phyloP scores from a whole-genome alignment of 768 basidiomycete genomes.

The Suillus cothurnatus region DNA sequence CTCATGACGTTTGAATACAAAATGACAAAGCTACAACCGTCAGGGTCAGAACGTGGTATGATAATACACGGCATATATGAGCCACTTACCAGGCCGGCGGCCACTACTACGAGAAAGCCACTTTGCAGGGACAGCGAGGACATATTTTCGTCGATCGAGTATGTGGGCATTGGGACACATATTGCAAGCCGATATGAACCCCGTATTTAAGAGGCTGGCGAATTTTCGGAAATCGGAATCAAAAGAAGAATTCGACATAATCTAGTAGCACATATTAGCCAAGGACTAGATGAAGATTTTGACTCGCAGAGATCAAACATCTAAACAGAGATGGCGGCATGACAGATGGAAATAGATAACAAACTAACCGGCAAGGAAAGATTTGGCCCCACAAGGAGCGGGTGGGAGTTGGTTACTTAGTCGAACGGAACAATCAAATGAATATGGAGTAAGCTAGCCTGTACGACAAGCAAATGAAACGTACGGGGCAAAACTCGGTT shows the following conservation, averaged over 20 bases:
- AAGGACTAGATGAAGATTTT: constrained; percentile 27
- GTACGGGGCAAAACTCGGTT: constrained; percentile 33
- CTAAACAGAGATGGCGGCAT: constrained; percentile 2
- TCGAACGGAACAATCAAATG: constrained; percentile 26
- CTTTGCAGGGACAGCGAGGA: constrained; percentile 20
- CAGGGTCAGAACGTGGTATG: constrained; percentile 13
- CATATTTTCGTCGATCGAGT: constrained; percentile 21
- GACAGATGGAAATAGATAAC: constrained; percentile 22
- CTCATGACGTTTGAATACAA: constrained; percentile 35
- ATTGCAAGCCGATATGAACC: constrained; percentile 24
- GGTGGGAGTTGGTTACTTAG: constrained; percentile 15
- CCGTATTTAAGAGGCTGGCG: constrained; percentile 27
- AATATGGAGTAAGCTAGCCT: constrained; percentile 25
- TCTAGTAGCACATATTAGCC: constrained; percentile 28
- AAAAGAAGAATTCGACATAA: constrained; percentile 38
- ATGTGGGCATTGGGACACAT: constrained; percentile 22
- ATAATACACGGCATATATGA: not conserved
- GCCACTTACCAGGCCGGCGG: constrained; percentile 27
- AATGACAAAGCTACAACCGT: constrained; percentile 27
- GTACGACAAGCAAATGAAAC: constrained; percentile 31
- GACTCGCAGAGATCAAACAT: constrained; percentile 15
- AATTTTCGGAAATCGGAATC: constrained; percentile 33
- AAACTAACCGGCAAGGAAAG: constrained; percentile 15
- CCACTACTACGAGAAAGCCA: constrained; percentile 20
- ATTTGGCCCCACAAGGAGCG: constrained; percentile 13